phyloP scores from a whole-genome alignment of 257 asterid genomes.

The Scutellaria baicalensis region DNA sequence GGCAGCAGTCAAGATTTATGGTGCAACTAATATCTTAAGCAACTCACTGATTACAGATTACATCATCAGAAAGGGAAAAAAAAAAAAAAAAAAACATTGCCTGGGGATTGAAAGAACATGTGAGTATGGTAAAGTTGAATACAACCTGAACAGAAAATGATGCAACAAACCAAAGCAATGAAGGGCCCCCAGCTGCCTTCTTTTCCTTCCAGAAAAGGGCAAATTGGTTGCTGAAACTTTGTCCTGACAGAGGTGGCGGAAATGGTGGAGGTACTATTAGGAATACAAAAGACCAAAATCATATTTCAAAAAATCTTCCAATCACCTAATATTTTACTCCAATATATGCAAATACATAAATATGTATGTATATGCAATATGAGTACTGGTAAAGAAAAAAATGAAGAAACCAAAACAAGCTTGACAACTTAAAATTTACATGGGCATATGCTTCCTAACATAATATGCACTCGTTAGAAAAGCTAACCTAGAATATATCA shows the following conservation, averaged over 20 bases:
- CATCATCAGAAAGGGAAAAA: background rate
- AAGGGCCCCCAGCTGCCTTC: slow-evolving; percentile 71
- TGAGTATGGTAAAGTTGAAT: slow-evolving; percentile 9
- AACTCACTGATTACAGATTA: background rate
- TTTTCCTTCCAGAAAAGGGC: slow-evolving; percentile 60
- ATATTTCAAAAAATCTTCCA: slow-evolving; percentile 8
- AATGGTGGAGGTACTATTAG: slow-evolving; percentile 83
- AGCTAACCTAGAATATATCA: background rate
- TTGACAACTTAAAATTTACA: background rate
- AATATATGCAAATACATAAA: background rate
- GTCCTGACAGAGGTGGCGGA: slow-evolving; percentile 80
- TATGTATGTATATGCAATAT: too few species aligned
- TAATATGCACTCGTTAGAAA: background rate
- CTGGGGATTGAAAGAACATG: slow-evolving; percentile 5
- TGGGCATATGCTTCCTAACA: background rate
- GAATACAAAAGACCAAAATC: slow-evolving; percentile 23
- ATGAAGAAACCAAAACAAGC: background rate
- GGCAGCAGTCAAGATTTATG: background rate
- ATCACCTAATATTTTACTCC: background rate
- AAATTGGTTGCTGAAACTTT: slow-evolving; percentile 55
- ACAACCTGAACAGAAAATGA: slow-evolving; percentile 69
- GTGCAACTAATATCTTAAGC: background rate
- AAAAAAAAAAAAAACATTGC: background rate
- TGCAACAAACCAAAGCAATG: slow-evolving; percentile 69
- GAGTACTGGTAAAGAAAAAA: background rate